Evolutionary conservation across 108 stramenopile genomes (phyloP).

Genomic region (Cyclotella atomus): DNA sequence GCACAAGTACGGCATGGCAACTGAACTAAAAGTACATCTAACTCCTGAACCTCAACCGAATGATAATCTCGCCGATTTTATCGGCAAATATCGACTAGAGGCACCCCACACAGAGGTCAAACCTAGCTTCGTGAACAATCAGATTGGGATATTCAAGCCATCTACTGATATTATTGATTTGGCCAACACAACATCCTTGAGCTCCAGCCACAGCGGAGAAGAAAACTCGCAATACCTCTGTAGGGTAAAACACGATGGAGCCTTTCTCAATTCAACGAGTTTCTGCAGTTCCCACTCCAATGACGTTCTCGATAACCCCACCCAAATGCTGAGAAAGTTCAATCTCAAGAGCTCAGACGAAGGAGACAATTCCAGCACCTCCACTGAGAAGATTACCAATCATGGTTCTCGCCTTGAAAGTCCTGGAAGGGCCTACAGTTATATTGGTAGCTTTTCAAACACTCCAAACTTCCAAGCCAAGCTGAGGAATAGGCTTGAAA

Average conservation of each 20-base stretch:
- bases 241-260: not conserved
- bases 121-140: not conserved
- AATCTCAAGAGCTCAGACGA: not conserved
- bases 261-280: not conserved
- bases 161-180: not conserved
- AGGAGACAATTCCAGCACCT: not conserved
- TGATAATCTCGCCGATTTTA: not conserved
- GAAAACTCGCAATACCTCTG: not conserved
- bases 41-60: not conserved
- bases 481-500: not conserved
- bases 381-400: slow-evolving; percentile 3
- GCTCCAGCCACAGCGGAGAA: not conserved
- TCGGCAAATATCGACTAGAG: not conserved
- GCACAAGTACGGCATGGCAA: not conserved
- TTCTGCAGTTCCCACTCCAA: not conserved
- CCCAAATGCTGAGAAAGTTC: not conserved
- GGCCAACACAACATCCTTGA: not conserved
- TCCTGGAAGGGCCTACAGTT: not conserved
- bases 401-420: slow-evolving; percentile 3
- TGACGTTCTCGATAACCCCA: not conserved
- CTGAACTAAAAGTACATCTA: not conserved
- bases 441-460: not conserved
- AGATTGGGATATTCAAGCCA: not conserved
- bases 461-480: not conserved
- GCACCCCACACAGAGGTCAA: not conserved